Conservation (phyloP, 768 basidiomycete genomes). For the Pisolithus marmoratus region DNA sequence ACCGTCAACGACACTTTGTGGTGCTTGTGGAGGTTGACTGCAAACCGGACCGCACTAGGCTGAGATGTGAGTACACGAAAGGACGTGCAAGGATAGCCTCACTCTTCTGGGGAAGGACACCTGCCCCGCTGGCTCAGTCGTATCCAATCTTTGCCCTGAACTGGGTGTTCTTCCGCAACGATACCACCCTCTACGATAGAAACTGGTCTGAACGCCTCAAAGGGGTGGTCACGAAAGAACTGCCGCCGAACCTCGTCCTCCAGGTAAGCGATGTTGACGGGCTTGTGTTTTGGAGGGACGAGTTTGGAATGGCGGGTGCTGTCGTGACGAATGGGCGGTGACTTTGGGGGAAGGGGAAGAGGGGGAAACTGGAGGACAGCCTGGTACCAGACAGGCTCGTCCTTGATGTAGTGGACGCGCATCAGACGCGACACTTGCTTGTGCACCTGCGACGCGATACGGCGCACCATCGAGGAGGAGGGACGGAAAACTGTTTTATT, state of each 20-base stretch:
- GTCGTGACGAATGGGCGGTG: constrained; percentile 50
- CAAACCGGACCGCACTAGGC: constrained; percentile 70
- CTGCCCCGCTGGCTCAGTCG: constrained; percentile 73
- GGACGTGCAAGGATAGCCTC: constrained; percentile 26
- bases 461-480: constrained; percentile 53
- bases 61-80: constrained; percentile 6
- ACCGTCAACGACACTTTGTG: constrained; percentile 61
- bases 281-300: constrained; percentile 38
- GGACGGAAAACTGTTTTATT: neutral
- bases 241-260: constrained; percentile 84
- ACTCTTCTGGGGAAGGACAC: constrained; percentile 91
- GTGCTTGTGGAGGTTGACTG: constrained; percentile 67
- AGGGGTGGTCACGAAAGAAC: constrained; percentile 95
- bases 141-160: constrained; percentile 65
- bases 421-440: constrained; percentile 79
- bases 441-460: constrained; percentile 85
- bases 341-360: constrained; percentile 73
- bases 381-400: constrained; percentile 77
- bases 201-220: constrained; percentile 83
- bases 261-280: constrained; percentile 63
- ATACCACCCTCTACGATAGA: constrained; percentile 67
- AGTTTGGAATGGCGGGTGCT: constrained; percentile 33
- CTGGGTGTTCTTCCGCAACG: constrained; percentile 50
- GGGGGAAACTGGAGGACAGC: constrained; percentile 88
- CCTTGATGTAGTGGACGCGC: constrained; percentile 53